Evolutionary conservation across 2,329 filamentous ascomycete species (phyloP), one percentile per base, ranked within the genome.

Genomic region (Colletotrichum brevisporum): DNA sequence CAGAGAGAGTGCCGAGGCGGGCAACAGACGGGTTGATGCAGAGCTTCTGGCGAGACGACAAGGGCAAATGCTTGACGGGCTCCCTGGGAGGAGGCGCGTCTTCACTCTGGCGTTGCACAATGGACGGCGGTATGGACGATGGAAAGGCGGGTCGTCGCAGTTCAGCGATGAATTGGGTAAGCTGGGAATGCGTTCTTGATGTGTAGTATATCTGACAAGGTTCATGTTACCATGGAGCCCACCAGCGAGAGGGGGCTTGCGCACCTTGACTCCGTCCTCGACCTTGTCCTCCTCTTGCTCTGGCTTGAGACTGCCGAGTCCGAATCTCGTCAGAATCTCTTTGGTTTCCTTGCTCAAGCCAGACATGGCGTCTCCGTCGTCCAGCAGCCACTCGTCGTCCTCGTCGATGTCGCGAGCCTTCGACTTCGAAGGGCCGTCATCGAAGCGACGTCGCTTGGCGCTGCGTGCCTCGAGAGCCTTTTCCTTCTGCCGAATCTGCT

Each of bases 1-100:
- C 94, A 0, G 92, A 91, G 1, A 92, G 84, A 0, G 89, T 88
- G 50, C 88, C 86, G 2, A 98, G 88, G 13, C 88, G 89, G 26
- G 88, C 86, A 2, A 99, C 95, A 36, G 91, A 88, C 0, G 92
- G 88, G 73, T 99, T 98, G 80, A 99, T 97, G 79, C 96, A 99
- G 9, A 91, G 85, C 67, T 94, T 93, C 77, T 97, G 96, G 5
- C 95, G 89, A 0, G 95, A 97, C 0, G 94, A 95, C 1, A 98
- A 81, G 0, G 94, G 91, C 0, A 98, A 78, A 72, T 97, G 91
- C 75, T 96, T 97, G 52, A 97, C 85, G 2, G 86, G 76, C 67
- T 77, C 81, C 21, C 78, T 75, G 21, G 74, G 70, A 45, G 62
- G 43, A 6, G 43, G 26, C 2, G 54, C 50, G 15, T 66, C 71